phyloP scores from a whole-genome alignment of 371 early-diverging fungal species.

The Apophysomyces trapeziformis region DNA sequence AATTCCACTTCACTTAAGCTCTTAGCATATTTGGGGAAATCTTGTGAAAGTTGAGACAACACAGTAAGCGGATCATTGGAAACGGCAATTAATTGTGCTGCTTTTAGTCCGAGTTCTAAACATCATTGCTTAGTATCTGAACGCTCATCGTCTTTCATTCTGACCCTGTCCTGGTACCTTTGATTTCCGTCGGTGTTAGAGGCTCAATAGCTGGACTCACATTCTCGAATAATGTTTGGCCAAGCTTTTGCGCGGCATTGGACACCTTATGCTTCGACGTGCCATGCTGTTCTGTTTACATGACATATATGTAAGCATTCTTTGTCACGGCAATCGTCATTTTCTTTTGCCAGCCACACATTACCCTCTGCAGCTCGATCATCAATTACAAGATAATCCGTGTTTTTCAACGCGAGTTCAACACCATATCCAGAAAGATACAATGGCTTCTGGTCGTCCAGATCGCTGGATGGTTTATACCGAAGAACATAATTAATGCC shows the following conservation, averaged over 20 bases:
- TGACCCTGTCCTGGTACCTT: slow-evolving; percentile 31
- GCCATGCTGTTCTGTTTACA: neutral
- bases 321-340: too few species aligned
- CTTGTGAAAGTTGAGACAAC: slow-evolving; percentile 69
- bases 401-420: slow-evolving; percentile 89
- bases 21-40: slow-evolving; percentile 88
- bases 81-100: slow-evolving; percentile 68
- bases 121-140: too few species aligned
- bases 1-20: slow-evolving; percentile 56
- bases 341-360: neutral
- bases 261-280: slow-evolving; percentile 31
- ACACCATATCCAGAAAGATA: slow-evolving; percentile 89
- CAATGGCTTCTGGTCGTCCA: slow-evolving; percentile 24
- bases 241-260: slow-evolving; percentile 36
- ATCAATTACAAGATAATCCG: slow-evolving; percentile 94
- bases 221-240: slow-evolving; percentile 35
- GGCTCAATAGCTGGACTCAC: slow-evolving; percentile 63
- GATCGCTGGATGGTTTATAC: slow-evolving; percentile 49
- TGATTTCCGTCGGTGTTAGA: slow-evolving; percentile 60
- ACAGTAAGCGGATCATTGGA: slow-evolving; percentile 64
- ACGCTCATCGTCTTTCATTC: too few species aligned
- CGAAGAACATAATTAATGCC: slow-evolving; percentile 53
- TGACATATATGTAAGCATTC: too few species aligned
- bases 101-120: slow-evolving; percentile 65
- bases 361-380: slow-evolving; percentile 69